A percentile compares a stretch with the other conserved stretches of the same genome.
Evolutionary conservation across 345 rosid genomes (phyloP).

Genomic region (Salix purpurea): DNA sequence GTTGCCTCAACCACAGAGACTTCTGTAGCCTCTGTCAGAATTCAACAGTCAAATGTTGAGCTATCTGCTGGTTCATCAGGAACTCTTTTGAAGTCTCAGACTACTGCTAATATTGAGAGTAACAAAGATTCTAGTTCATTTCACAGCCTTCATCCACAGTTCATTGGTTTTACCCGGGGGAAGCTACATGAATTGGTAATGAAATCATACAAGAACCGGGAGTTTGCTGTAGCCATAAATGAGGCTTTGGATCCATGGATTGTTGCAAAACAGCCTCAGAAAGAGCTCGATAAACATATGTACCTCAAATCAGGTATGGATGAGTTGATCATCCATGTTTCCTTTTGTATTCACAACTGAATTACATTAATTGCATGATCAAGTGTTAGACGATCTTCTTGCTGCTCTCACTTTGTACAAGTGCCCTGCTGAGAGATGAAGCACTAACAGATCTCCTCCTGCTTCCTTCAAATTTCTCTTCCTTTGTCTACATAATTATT

Average conservation of each 20-base stretch:
- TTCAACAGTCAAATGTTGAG: constrained; percentile 27
- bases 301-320: constrained; percentile 78
- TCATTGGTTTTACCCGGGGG: constrained; percentile 85
- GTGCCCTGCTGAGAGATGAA: background rate
- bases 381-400: background rate
- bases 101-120: constrained; percentile 25
- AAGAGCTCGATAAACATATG: constrained; percentile 68
- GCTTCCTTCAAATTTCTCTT: background rate
- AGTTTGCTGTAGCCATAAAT: constrained; percentile 91
- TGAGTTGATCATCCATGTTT: background rate
- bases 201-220: constrained; percentile 92
- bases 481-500: background rate
- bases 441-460: background rate
- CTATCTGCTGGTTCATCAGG: constrained; percentile 39
- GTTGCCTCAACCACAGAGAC: constrained; percentile 38
- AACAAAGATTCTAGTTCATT: constrained; percentile 37
- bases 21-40: constrained; percentile 39
- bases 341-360: background rate
- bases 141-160: constrained; percentile 80
- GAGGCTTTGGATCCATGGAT: constrained; percentile 99
- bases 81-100: constrained; percentile 28
- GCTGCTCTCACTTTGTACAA: background rate
- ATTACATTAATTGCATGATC: background rate
- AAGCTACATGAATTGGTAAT: constrained; percentile 92
- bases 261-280: constrained; percentile 86